phyloP scores from a whole-genome alignment of 2,329 filamentous ascomycete genomes.

The Xylariaceae sp. region DNA sequence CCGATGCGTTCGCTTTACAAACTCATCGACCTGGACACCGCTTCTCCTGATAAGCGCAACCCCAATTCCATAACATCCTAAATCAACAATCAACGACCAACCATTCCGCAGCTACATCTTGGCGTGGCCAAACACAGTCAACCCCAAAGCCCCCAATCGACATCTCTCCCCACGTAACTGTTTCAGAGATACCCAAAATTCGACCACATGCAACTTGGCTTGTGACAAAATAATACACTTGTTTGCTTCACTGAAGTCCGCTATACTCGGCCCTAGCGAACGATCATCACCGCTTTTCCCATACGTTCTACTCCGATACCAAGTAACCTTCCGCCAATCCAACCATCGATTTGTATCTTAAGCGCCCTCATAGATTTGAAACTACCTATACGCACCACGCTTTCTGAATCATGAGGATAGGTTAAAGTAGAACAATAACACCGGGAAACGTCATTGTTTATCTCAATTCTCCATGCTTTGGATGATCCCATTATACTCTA shows the following conservation, averaged over 20 bases:
- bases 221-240: not conserved
- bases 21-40: not conserved
- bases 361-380: conserved; percentile 9
- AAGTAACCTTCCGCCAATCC: not conserved
- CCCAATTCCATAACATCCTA: not conserved
- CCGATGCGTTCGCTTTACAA: no score
- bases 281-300: not conserved
- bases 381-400: not conserved
- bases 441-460: no score
- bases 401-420: no score
- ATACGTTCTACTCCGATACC: not conserved
- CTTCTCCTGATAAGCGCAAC: not conserved
- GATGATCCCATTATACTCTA: no score
- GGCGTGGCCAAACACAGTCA: conserved; percentile 11
- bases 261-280: not conserved
- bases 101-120: conserved; percentile 22
- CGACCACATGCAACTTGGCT: not conserved
- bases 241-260: not conserved
- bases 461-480: no score
- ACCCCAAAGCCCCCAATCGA: conserved; percentile 8
- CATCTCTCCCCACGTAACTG: conserved; percentile 3
- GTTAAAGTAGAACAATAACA: no score
- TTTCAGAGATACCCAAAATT: conserved; percentile 12
- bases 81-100: conserved; percentile 15
- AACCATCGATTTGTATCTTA: conserved; percentile 6